Conservation (phyloP, 768 basidiomycete genomes). For the Kwoniella dejecticola region DNA sequence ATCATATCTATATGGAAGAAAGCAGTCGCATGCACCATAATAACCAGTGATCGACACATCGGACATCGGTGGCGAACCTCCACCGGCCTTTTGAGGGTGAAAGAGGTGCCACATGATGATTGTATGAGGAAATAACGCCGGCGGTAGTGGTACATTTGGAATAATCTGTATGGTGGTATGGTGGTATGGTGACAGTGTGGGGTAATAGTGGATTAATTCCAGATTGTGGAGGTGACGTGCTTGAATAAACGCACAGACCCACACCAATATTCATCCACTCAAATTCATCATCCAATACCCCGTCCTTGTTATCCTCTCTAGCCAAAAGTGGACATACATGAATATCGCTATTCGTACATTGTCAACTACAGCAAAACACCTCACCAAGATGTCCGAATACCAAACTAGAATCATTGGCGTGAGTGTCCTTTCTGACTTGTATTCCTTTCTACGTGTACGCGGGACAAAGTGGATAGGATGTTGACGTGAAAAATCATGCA, state of each 20-base stretch:
- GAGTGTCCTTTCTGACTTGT: constrained; percentile 11
- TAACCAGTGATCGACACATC: constrained; percentile 8
- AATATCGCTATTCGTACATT: constrained; percentile 34
- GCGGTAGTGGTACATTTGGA: background rate
- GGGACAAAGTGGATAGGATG: background rate
- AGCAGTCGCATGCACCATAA: constrained; percentile 7
- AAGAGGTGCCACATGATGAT: constrained; percentile 9
- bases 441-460: background rate
- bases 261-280: background rate
- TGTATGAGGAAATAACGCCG: constrained; percentile 4
- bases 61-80: constrained; percentile 19
- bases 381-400: constrained; percentile 31
- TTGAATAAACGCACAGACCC: background rate
- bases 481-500: background rate
- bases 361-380: constrained; percentile 10
- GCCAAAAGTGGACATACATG: constrained; percentile 25
- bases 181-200: background rate
- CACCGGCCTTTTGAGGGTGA: background rate
- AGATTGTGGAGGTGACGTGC: constrained; percentile 23
- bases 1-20: background rate
- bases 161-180: background rate
- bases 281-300: too few species aligned
- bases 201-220: constrained; percentile 6
- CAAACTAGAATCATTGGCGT: constrained; percentile 46
- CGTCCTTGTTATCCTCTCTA: background rate